A percentile compares a stretch with the other conserved stretches of the same genome.
Conservation (phyloP, 163 green algal genomes). For the Chlamydomonas reinhardtii region DNA sequence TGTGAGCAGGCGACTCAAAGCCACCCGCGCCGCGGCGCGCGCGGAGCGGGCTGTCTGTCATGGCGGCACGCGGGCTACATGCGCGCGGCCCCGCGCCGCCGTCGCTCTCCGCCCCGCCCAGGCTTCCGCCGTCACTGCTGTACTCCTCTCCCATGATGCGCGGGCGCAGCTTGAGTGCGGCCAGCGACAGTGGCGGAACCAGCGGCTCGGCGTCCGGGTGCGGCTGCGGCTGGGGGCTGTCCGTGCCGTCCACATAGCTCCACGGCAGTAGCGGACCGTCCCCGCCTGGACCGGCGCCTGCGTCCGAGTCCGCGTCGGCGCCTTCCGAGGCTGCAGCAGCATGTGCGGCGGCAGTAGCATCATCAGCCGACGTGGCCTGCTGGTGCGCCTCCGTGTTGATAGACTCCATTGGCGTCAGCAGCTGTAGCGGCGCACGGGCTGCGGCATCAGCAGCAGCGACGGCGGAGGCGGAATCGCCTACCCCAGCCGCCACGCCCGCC, state of each 20-base stretch:
- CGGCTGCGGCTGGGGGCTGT: not conserved
- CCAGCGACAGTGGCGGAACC: not conserved
- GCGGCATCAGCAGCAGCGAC: not conserved
- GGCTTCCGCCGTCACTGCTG: not conserved
- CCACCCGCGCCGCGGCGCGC: not conserved
- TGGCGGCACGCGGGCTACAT: conserved; percentile 8
- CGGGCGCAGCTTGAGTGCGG: not conserved
- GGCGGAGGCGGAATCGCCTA: not conserved
- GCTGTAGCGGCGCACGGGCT: not conserved
- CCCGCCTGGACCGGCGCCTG: not conserved
- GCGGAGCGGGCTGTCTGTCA: conserved; percentile 13
- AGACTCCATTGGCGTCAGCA: not conserved
- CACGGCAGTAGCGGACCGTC: conserved; percentile 9
- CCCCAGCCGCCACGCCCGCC: not conserved
- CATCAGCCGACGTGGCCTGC: not conserved
- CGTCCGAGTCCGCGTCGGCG: not conserved
- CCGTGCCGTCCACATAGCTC: not conserved
- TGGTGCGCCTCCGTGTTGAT: not conserved
- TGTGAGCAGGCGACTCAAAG: conserved; percentile 32
- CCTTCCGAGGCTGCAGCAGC: too few relatives aligned
- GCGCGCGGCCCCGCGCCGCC: conserved; percentile 2
- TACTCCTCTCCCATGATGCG: not conserved
- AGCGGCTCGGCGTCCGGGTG: not conserved
- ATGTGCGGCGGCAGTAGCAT: too few relatives aligned
- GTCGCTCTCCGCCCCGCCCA: not conserved